Conservation (phyloP, 2,329 filamentous ascomycete species). For the Magnaporthiopsis incrustans region DNA sequence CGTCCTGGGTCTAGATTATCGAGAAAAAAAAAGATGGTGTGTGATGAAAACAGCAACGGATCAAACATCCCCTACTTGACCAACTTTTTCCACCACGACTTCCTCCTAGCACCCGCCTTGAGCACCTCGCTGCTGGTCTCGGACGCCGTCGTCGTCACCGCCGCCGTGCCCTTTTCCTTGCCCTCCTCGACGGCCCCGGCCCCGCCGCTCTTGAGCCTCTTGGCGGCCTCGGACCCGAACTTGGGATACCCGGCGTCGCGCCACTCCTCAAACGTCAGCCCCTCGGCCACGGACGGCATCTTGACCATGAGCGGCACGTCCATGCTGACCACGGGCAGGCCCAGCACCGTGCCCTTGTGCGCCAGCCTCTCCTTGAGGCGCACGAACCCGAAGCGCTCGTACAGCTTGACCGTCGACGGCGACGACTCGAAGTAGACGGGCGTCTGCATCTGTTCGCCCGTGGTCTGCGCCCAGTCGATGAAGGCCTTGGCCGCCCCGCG, state of each 20-base stretch:
- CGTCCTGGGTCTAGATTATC: neutral
- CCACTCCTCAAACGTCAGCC: conserved; percentile 1
- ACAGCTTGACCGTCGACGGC: conserved; percentile 9
- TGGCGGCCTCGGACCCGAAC: neutral
- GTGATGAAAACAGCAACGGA: neutral
- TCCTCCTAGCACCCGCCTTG: neutral
- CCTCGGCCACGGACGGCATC: neutral
- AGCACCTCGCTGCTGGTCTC: neutral
- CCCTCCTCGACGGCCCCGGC: too few species aligned
- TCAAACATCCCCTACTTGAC: neutral
- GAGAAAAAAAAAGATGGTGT: too few species aligned
- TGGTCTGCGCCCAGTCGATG: conserved; percentile 31
- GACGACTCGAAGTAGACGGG: conserved; percentile 41
- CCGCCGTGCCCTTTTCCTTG: neutral
- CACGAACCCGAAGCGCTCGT: neutral
- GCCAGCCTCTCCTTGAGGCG: neutral
- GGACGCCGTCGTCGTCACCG: neutral
- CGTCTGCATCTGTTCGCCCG: conserved; percentile 26
- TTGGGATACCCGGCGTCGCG: conserved; percentile 1
- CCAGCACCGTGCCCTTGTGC: neutral
- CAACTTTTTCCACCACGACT: neutral
- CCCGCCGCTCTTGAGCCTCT: neutral
- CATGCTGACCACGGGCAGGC: neutral
- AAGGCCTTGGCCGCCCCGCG: conserved; percentile 32
- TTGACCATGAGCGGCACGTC: conserved; percentile 6